Conservation (phyloP, 2,329 filamentous ascomycete genomes). For the Neophaeococcomyces aloes region DNA sequence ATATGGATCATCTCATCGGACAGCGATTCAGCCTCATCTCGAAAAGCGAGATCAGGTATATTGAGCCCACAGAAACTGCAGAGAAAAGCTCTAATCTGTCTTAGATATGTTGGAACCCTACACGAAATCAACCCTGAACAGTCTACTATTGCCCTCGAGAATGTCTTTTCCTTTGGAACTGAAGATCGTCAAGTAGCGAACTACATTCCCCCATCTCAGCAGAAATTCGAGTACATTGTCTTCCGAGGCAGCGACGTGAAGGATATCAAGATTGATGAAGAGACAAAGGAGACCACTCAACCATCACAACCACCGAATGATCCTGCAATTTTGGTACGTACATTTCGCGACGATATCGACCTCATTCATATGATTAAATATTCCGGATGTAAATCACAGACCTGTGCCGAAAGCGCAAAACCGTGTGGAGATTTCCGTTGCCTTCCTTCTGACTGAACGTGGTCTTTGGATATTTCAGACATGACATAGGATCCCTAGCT, state of each 20-base stretch:
- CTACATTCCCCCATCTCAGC: constrained; percentile 73
- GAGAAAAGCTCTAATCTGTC: constrained; percentile 23
- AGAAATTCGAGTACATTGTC: constrained; percentile 96
- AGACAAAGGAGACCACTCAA: constrained; percentile 60
- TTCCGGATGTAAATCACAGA: constrained; percentile 88
- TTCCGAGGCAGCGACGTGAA: constrained; percentile 98
- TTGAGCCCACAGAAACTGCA: constrained; percentile 12
- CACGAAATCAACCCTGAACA: constrained; percentile 98
- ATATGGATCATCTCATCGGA: constrained; percentile 42
- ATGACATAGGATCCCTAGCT: constrained; percentile 7
- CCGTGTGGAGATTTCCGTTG: constrained; percentile 98
- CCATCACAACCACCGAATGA: constrained; percentile 63
- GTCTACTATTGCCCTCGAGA: constrained; percentile 91
- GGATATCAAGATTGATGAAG: constrained; percentile 86
- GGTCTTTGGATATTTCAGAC: constrained; percentile 1
- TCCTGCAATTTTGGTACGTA: constrained; percentile 94
- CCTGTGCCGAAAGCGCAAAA: constrained; percentile 85
- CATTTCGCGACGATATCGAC: constrained; percentile 6
- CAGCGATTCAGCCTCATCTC: constrained; percentile 94
- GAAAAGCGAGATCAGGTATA: constrained; percentile 88
- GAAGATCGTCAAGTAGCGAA: constrained; percentile 77
- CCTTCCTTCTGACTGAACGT: constrained; percentile 88
- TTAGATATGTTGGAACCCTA: constrained; percentile 85
- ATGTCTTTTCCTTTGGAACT: constrained; percentile 88
- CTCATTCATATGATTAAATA: constrained; percentile 67